Evolutionary conservation across 768 basidiomycete species (phyloP), one percentile per base, ranked within the genome.

Genomic region (Antrodiella citrinella): DNA sequence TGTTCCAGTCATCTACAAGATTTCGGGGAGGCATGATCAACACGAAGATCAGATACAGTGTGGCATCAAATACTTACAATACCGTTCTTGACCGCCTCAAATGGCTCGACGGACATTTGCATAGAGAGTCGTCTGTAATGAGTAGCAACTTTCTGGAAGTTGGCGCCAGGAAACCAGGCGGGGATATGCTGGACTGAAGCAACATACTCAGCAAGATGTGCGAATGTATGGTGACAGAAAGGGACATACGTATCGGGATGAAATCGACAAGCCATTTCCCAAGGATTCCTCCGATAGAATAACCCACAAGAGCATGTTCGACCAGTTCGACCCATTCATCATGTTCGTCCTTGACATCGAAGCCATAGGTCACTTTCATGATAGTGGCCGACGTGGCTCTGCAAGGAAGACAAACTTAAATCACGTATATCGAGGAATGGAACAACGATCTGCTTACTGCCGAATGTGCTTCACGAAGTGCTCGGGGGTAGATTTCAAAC

Each of bases 121-220:
- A 38, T 45, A 4, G 56, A 42, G 3, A 26, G 47, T 22, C 48
- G 18, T 11, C 49, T 45, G 52, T 51, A 56, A 19, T 40, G 26
- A 5, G 45, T 44, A 13, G 59, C 59, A 13, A 48, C 43, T n/a
- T 35, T 44, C 24, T 54, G 45, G 44, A 59, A 61, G 10, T 30
- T 48, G 12, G 58, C 57, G 4, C 59, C 59, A 42, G 59, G 59
- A 42, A 59, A 41, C 59, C 59, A 59, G 24, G 49, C 48, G 1
- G 58, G 59, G 21, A 61, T 19, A 43, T 61, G 51, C 43, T 61
- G 59, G 47, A 60, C 59, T 61, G 35, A 18, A 38, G 18, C 41
- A 43, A 5, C 21, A 18, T 22, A 43, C 7, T 9, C 41, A 43
- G 41, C 10, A 7, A 43, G 41, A 22, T 9, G 41, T 18, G 21